phyloP scores from a whole-genome alignment of 163 green algal genomes.

The Chloromonas sp. region DNA sequence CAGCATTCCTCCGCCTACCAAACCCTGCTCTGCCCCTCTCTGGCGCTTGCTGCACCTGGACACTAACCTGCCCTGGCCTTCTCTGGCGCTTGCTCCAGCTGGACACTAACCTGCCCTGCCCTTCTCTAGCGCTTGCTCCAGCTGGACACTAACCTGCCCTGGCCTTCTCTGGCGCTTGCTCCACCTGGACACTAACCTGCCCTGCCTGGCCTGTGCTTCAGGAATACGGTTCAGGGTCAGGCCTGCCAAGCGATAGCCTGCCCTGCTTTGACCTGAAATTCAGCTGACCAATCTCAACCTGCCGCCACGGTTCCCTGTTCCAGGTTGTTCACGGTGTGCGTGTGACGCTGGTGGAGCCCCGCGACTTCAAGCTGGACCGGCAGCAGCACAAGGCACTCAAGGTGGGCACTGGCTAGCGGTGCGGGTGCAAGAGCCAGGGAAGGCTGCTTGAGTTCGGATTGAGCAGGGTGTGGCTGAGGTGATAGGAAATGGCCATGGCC shows the following conservation, averaged over 20 bases:
- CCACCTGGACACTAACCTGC: neutral
- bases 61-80: no score
- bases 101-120: neutral
- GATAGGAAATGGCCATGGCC: neutral
- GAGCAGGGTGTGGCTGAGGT: neutral
- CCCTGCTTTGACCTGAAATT: neutral
- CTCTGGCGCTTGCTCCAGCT: neutral
- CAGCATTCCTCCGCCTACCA: neutral
- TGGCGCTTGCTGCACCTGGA: neutral
- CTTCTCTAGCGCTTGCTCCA: neutral
- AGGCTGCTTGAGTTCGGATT: neutral
- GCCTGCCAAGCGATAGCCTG: neutral
- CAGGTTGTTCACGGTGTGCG: conserved; percentile 30
- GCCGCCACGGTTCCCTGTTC: no score
- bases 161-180: neutral
- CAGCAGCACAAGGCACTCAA: conserved; percentile 24
- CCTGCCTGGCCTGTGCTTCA: no score
- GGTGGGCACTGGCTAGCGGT: neutral
- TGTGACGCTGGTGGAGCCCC: conserved; percentile 60
- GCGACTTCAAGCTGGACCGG: conserved; percentile 45
- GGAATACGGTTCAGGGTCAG: neutral
- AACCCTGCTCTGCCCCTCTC: no score
- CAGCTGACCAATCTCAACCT: neutral
- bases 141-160: neutral
- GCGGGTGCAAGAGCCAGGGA: neutral